A percentile compares a stretch with the other conserved stretches of the same genome.
These are phyloP conservation scores for Allium cepa DNA, from an alignment of 106 monocot genomes.

Conservation along the genomic window DNA sequence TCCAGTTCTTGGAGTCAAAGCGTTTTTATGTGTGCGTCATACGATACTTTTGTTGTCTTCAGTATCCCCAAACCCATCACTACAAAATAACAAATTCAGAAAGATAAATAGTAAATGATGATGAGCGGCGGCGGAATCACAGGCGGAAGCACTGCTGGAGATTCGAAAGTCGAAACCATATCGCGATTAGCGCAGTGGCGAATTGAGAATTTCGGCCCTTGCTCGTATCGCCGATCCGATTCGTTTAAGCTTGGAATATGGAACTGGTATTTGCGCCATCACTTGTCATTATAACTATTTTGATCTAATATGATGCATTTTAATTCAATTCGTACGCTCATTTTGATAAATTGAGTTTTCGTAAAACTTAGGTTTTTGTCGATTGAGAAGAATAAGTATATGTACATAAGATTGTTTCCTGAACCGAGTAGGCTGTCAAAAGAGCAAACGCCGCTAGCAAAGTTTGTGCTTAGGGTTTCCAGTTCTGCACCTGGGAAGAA, in stretches of 20 bases:
- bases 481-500: conserved; percentile 51
- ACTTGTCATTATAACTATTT: no score
- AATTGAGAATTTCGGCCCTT: conserved; percentile 73
- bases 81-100: no score
- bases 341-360: no score
- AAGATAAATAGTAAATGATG: neutral
- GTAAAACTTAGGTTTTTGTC: conserved; percentile 39
- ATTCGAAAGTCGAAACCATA: conserved; percentile 82
- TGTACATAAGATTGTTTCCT: conserved; percentile 75
- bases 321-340: no score
- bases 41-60: no score
- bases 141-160: conserved; percentile 13
- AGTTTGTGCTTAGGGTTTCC: conserved; percentile 68
- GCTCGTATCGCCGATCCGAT: conserved; percentile 81
- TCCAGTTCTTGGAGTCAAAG: no score
- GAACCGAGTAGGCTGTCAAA: conserved; percentile 56
- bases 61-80: no score
- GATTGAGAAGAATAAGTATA: conserved; percentile 72
- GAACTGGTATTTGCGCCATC: conserved; percentile 50
- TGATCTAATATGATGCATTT: no score
- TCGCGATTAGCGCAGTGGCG: conserved; percentile 82
- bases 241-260: conserved; percentile 84
- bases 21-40: no score
- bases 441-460: conserved; percentile 73
- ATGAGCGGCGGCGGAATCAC: conserved; percentile 1